phyloP scores from a whole-genome alignment of 352 stramenopile genomes.

The Globisporangium nunn region DNA sequence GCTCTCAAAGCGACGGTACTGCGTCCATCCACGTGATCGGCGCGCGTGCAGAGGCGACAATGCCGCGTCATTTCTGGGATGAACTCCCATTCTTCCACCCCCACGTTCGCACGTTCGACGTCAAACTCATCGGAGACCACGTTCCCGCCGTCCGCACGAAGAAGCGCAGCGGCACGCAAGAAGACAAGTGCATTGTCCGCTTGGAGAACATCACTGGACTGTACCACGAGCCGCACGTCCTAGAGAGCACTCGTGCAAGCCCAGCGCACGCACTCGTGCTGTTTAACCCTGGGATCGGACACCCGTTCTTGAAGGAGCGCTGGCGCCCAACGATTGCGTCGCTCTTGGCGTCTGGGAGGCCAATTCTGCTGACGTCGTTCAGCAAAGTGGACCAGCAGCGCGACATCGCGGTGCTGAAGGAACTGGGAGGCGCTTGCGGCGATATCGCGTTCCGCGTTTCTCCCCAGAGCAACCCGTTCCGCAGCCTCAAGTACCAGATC shows the following conservation, averaged over 20 bases:
- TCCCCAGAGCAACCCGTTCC: conserved; percentile 50
- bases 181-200: conserved; percentile 16
- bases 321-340: conserved; percentile 49
- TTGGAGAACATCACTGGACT: conserved; percentile 40
- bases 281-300: conserved; percentile 68
- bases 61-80: conserved; percentile 65
- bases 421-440: conserved; percentile 15
- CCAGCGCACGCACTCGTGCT: conserved; percentile 52
- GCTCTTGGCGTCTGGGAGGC: conserved; percentile 35
- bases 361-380: conserved; percentile 60
- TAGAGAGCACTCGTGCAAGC: conserved; percentile 5
- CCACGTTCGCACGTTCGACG: conserved; percentile 17
- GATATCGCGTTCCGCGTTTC: conserved; percentile 25
- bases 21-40: conserved; percentile 50
- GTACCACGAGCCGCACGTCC: conserved; percentile 36
- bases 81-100: conserved; percentile 42
- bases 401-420: conserved; percentile 36
- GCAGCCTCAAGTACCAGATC: conserved; percentile 49
- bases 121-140: conserved; percentile 65
- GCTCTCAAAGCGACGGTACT: conserved; percentile 10
- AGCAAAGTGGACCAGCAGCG: conserved; percentile 51
- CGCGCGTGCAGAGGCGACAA: conserved; percentile 64
- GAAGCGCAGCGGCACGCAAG: not conserved
- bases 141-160: conserved; percentile 32
- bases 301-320: conserved; percentile 32